A percentile compares a stretch with the other conserved stretches of the same genome.
phyloP scores from a whole-genome alignment of 2,329 filamentous ascomycete species.

The Talaromyces pinophilus region DNA sequence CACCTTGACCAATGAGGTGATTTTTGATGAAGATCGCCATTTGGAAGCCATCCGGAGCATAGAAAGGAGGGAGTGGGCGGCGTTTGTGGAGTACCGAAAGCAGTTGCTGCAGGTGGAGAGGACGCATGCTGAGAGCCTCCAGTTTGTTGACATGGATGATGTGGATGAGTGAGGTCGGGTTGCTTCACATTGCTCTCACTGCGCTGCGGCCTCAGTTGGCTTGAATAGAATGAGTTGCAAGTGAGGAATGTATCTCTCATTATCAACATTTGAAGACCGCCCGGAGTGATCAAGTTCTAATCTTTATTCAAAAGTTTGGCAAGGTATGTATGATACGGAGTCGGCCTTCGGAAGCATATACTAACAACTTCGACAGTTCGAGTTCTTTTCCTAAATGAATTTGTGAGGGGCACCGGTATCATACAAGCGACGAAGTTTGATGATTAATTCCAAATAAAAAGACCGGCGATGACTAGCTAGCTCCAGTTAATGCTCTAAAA shows the following conservation, averaged over 20 bases:
- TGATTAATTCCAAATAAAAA: neutral
- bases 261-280: neutral
- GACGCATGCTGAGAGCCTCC: neutral
- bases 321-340: neutral
- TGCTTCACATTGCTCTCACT: neutral
- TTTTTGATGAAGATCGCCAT: neutral
- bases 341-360: no score
- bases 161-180: neutral
- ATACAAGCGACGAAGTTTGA: neutral
- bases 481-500: neutral
- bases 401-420: neutral
- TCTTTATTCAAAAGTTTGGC: neutral
- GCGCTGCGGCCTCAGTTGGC: neutral
- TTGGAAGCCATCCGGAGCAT: neutral
- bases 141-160: conserved; percentile 2
- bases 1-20: neutral
- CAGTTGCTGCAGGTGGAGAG: neutral
- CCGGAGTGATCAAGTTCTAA: neutral
- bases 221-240: neutral
- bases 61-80: neutral
- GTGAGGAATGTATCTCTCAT: neutral
- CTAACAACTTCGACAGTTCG: neutral
- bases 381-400: neutral
- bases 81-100: conserved; percentile 4
- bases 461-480: neutral